Evolutionary conservation across 2,329 filamentous ascomycete species (phyloP), one percentile per base, ranked within the genome.

Genomic region (Colletotrichum brevisporum): DNA sequence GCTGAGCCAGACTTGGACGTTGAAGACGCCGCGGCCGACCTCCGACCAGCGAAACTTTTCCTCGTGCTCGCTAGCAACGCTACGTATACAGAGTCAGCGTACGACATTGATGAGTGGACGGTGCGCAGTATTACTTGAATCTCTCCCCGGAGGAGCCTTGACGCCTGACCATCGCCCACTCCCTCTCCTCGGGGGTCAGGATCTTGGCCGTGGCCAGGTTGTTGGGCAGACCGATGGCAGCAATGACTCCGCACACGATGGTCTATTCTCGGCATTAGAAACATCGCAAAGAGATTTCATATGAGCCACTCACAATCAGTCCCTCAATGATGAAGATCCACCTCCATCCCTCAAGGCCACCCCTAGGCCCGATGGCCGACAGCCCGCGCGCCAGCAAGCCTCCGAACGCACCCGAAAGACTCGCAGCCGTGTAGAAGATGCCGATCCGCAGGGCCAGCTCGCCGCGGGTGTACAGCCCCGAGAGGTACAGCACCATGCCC

Each of bases 401-500:
- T 31, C 89, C 89, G 74, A 91, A 91, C 1, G 89, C 89, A 2
- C 89, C 89, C 0, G 88, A 90, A 5, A 92, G 78, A 1, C 89
- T 90, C 0, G 90, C 89, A 2, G 89, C 89, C 0, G 89, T 91
- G 75, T 91, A 92, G 74, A 92, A 92, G 6, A 92, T 80, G 36
- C 89, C 90, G 57, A 92, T 90, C 5, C 90, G 83, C 45, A 91
- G 77, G 0, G 89, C 88, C 70, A 91, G 80, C 71, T 91, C 89
- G 1, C 84, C 81, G 21, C 89, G 82, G 18, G 83, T 86, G 73
- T 92, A 90, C 71, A 92, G 85, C 6, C 84, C 83, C 0, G 89
- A 90, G 13, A 93, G 83, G 73, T 92, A 92, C 1, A 93, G 79
- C 1, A 91, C 85, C 83, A 92, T 92, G 54, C 90, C 91, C 0